Evolutionary conservation across 805 yeast species (phyloP), one percentile per base, ranked within the genome.

Genomic region (Lipomyces yamanashiensis): DNA sequence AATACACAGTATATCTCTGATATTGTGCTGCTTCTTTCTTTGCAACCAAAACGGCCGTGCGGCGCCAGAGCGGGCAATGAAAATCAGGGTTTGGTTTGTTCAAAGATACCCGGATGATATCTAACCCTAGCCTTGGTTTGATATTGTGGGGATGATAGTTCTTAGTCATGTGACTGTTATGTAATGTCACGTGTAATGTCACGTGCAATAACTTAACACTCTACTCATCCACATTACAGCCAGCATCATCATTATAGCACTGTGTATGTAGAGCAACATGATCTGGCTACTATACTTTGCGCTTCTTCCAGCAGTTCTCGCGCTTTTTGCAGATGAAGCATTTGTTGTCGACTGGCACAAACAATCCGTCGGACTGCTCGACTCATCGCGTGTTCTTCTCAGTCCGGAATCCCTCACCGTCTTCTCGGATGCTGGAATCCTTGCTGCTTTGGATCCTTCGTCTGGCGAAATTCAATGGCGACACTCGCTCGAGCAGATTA

Each of bases 291-390:
- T 39, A 7, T 37, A 33, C 55, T 37, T 52, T 17, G 12, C 36
- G 40, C 33, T 50, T 28, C 36, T 33, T 50, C 10, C 56, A 41
- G 39, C 58, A 34, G 54, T 39, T 28, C 44, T 21, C 8, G 52
- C 58, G n/a, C 77, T 77, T 1, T 76, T 67, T 59, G 63, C 68
- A 3, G 79, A 76, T 50, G 78, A 75, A 49, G 78, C 75, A 5
- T 72, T 63, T 52, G 48, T 49, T 2, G 70, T 73, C 10, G 79
- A 77, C 66, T 75, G 78, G 77, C 73, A 68, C 13, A 33, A 53
- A 7, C 62, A 64, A 6, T 61, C 64, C 1, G 41, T 75, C 7
- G 79, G 79, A 39, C 15, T 41, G 6, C 67, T 72, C 13, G 37
- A 45, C 15, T 52, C 63, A 7, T 39, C 47, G 48, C 52, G 54